Evolutionary conservation across 2,329 filamentous ascomycete species (phyloP), one percentile per base, ranked within the genome.

Genomic region (Byssothecium circinans): DNA sequence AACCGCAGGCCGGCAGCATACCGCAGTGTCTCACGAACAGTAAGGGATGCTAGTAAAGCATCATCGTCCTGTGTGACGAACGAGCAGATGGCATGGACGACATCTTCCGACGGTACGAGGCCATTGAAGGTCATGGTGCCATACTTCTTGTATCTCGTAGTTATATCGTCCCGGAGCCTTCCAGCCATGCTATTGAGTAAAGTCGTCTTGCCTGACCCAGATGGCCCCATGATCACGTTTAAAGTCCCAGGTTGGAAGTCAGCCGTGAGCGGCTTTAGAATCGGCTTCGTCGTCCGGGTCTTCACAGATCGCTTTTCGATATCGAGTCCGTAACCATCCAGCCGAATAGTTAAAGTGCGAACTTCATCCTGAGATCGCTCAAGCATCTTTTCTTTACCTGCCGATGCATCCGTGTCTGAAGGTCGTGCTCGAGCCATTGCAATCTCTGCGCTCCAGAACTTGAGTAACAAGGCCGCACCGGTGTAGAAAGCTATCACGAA

Each of bases 31-130:
- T 91, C 88, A 1, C 87, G 81, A 0, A 91, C 88, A 0, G 88
- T 91, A 17, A 91, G 74, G 0, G 85, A 89, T 1, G 87, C 83
- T 6, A 91, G 75, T 2, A 91, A 73, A 1, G 86, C 87, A 57
- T 90, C 86, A 47, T 91, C 88, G 49, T 90, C 87, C 55, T 91
- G 88, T 18, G 85, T 88, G 6, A 91, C 87, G 52, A 89, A 91
- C 0, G 87, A 89, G 34, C 85, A 87, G 0, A 89, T 80, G 0
- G 86, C 88, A 23, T 85, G 79, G 27, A 91, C 78, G 3, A 91
- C 87, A 0, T 82, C 79, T 41, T 83, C 78, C 0, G 86, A 87
- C 0, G 87, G 87, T 1, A 80, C 71, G 1, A 86, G 81, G 0
- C 81, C 83, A 56, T 91, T 91, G 64, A 90, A 89, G 0, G 80